Evolutionary conservation across 2,329 filamentous ascomycete species (phyloP).

Genomic region (Aspergillus sp.): DNA sequence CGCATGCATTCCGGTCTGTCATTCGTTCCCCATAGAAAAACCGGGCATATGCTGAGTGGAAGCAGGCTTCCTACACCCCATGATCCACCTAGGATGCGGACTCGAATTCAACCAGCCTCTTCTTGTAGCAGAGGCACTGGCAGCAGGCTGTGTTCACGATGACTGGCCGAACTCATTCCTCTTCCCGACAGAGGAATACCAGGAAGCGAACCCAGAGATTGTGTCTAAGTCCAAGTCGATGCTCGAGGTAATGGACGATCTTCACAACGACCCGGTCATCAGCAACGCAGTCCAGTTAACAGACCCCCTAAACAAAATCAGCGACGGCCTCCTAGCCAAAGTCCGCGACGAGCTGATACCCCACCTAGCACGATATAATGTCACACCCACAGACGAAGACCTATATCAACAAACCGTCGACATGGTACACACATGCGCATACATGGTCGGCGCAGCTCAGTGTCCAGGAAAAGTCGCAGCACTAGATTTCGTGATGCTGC

Average conservation of each 20-base stretch:
- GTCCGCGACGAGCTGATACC: neutral
- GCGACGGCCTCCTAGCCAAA: neutral
- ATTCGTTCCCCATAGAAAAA: neutral
- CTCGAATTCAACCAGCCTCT: slow-evolving; percentile 12
- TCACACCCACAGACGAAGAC: neutral
- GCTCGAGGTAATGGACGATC: neutral
- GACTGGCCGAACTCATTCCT: slow-evolving; percentile 1
- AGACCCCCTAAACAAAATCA: neutral
- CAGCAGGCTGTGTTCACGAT: slow-evolving; percentile 5
- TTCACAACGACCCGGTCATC: neutral
- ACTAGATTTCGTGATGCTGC: slow-evolving; percentile 5
- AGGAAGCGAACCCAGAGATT: neutral
- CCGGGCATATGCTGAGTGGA: neutral
- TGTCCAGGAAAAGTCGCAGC: slow-evolving; percentile 2
- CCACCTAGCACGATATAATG: neutral
- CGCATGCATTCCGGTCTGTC: slow-evolving; percentile 4
- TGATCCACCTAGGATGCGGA: slow-evolving; percentile 11
- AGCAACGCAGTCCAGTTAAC: neutral
- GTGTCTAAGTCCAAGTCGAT: neutral
- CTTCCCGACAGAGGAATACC: neutral
- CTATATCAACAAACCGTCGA: neutral
- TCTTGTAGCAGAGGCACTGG: slow-evolving; percentile 11
- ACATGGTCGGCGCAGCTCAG: slow-evolving; percentile 6
- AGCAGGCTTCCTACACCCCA: slow-evolving; percentile 9
- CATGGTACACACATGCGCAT: neutral